Base-by-base conservation (phyloP, 31 red algal species). In the Asparagopsis taxiformis region DNA sequence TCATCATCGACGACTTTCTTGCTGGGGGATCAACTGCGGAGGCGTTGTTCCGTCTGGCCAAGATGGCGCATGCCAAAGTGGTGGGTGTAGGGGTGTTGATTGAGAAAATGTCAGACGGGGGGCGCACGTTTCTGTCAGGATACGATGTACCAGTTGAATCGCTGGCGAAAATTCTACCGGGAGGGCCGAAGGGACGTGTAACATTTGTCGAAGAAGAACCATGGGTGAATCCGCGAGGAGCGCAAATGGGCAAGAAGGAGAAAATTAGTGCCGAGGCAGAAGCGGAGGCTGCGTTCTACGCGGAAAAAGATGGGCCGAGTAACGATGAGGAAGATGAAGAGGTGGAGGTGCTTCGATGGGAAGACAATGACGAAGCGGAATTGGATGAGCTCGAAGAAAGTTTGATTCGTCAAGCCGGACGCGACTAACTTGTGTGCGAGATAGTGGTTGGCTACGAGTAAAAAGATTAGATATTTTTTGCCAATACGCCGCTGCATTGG, bases 1-100 rank as follows among this genome's bases (percentile, higher is more conserved):
- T 97, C 61, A 82, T 97, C 11, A 88, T 92, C 63, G n/a, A n/a
- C n/a, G 94, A 97, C 51, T 97, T 97, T 65, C 51, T 97, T 31
- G 88, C 94, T 8, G 86, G 93, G 31, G 93, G 93, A 48, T 85
- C 76, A 22, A 97, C 93, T 5, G 69, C 69, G 3, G 93, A 97
- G 66, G 93, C 86, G 39, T 51, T 97, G 65, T 91, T 97, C 72
- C 84, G 87, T 53, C 81, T 96, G 26, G 92, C 92, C 2, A 62
- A 70, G 24, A 96, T 96, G 92, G 92, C 92, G 34, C 77, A 75
- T 32, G 78, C 92, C 2, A 66, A 72, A 38, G 92, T 96, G 7
- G 86, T 90, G 5, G 92, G 92, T 15, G 75, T 96, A 21, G 92
- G 82, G 7, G 92, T 96, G n/a, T 65, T 96, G 51, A 97, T 97